Conservation (phyloP, 306 rosid species). For the Ziziphus jujuba region DNA sequence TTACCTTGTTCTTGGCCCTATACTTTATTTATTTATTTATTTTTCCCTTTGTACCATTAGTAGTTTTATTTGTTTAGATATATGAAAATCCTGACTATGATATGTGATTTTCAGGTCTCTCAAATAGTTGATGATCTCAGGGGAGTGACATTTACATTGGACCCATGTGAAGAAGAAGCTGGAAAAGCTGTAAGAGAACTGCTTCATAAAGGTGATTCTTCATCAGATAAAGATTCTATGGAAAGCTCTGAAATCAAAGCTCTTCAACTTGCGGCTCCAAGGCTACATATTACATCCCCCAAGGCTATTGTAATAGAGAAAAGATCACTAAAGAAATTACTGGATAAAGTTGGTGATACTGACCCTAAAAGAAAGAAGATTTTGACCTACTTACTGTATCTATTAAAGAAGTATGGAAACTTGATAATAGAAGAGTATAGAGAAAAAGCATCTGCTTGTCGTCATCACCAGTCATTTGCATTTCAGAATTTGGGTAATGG, state of each 20-base stretch:
- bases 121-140: conserved; percentile 59
- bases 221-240: conserved; percentile 47
- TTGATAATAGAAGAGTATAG: conserved; percentile 38
- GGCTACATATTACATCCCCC: conserved; percentile 61
- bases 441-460: conserved; percentile 23
- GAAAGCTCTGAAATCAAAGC: conserved; percentile 52
- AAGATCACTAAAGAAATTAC: conserved; percentile 61
- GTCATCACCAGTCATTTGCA: conserved; percentile 28
- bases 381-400: conserved; percentile 55
- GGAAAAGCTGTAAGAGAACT: conserved; percentile 56
- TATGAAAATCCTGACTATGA: conserved; percentile 20
- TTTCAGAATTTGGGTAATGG: conserved; percentile 33
- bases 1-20: conserved; percentile 12
- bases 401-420: conserved; percentile 50
- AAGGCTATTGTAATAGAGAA: conserved; percentile 54
- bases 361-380: conserved; percentile 47
- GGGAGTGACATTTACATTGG: conserved; percentile 46
- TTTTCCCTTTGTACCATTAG: neutral
- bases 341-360: conserved; percentile 38
- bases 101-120: conserved; percentile 62
- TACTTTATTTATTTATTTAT: neutral
- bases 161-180: conserved; percentile 69
- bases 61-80: conserved; percentile 19
- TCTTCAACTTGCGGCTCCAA: conserved; percentile 58
- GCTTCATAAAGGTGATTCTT: conserved; percentile 43